Evolutionary conservation across 257 asterid species (phyloP).

Genomic region (Henckelia pumila): DNA sequence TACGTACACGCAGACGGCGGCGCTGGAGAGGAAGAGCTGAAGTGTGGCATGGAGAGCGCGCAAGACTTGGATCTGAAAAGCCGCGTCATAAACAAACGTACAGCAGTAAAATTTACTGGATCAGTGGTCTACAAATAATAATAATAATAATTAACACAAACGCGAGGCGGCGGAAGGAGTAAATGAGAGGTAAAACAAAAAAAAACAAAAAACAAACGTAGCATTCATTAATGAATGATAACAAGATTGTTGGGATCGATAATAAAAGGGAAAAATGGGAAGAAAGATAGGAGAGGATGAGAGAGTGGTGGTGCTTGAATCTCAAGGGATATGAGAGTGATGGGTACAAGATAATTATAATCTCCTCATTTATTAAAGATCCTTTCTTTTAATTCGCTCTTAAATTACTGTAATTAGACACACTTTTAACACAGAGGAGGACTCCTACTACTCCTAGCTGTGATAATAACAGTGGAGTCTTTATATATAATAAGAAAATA

Average conservation of each 20-base stretch:
- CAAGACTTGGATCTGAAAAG: constrained; percentile 78
- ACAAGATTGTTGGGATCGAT: background rate
- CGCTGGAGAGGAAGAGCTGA: constrained; percentile 16
- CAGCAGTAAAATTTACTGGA: background rate
- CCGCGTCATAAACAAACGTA: constrained; percentile 35
- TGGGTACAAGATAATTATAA: background rate
- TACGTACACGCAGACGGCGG: constrained; percentile 22
- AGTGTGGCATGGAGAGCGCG: constrained; percentile 31
- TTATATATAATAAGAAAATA: no score
- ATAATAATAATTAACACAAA: no score
- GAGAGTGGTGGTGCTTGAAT: constrained; percentile 6
- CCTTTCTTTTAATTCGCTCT: no score
- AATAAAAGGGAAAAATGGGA: background rate
- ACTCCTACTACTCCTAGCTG: no score
- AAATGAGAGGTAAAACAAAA: background rate
- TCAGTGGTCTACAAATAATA: no score
- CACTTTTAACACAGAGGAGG: no score
- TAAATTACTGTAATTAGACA: no score
- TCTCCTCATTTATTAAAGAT: background rate
- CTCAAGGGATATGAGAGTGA: background rate
- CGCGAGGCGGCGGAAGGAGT: background rate
- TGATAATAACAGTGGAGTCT: no score
- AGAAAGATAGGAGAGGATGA: constrained; percentile 27
- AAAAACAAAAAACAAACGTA: no score
- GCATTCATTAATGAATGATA: background rate